Conservation (phyloP, 768 basidiomycete species). For the Pleurotus citrinopileatus region DNA sequence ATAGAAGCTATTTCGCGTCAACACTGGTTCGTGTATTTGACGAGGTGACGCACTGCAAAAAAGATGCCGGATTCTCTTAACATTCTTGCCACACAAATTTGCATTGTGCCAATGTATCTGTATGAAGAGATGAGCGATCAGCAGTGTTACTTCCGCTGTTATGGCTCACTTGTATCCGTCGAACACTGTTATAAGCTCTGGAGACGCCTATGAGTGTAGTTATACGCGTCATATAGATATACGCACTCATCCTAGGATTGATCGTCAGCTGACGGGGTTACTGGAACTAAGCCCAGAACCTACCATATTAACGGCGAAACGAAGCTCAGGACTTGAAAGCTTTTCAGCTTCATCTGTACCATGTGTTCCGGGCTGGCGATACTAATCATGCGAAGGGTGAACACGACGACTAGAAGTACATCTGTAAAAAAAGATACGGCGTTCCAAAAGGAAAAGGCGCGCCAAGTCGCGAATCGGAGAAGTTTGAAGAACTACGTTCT, state of each 20-base stretch:
- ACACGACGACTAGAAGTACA: constrained; percentile 67
- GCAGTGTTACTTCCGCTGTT: too few relatives aligned
- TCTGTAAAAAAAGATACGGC: constrained; percentile 71
- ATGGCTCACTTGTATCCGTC: constrained; percentile 77
- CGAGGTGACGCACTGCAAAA: constrained; percentile 63
- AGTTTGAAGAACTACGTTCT: constrained; percentile 60
- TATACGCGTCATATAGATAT: background rate
- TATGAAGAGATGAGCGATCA: too few relatives aligned
- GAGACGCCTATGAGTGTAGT: background rate
- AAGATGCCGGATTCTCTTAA: constrained; percentile 90
- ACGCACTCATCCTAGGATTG: constrained; percentile 74
- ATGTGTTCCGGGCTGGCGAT: constrained; percentile 31
- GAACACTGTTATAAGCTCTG: constrained; percentile 78
- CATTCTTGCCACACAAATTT: constrained; percentile 93
- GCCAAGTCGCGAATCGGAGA: constrained; percentile 72
- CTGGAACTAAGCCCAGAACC: constrained; percentile 20
- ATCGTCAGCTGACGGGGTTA: background rate
- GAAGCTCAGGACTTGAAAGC: constrained; percentile 89
- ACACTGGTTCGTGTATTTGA: constrained; percentile 1
- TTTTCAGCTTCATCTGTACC: constrained; percentile 46
- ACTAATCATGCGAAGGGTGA: constrained; percentile 67
- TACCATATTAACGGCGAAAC: constrained; percentile 88
- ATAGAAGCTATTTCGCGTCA: constrained; percentile 56
- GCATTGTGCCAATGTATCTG: constrained; percentile 89
- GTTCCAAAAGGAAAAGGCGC: constrained; percentile 83